phyloP scores from a whole-genome alignment of 495 filamentous ascomycete species.

The Choiromyces venosus region DNA sequence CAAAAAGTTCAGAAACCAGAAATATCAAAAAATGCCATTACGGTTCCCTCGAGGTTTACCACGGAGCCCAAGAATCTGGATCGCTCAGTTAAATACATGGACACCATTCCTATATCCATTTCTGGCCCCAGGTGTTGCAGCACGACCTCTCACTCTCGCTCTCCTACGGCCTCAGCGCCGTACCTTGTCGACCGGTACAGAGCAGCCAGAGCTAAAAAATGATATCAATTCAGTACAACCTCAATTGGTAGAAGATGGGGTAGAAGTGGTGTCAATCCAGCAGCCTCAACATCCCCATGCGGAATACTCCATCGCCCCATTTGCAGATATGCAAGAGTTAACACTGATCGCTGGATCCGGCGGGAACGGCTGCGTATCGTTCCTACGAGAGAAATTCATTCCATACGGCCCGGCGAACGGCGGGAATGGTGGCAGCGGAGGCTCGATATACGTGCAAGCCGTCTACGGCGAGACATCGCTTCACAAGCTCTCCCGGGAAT shows the following conservation, averaged over 20 bases:
- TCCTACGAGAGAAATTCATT: constrained; percentile 81
- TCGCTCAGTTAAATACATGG: background rate
- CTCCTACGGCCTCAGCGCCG: background rate
- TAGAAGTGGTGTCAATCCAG: constrained; percentile 56
- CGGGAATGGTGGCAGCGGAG: constrained; percentile 86
- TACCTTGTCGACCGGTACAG: background rate
- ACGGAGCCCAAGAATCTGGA: background rate
- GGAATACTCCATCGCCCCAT: constrained; percentile 73
- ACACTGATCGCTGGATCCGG: constrained; percentile 70
- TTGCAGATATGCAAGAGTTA: constrained; percentile 77
- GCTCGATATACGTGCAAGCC: constrained; percentile 90
- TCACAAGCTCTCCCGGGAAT: constrained; percentile 79
- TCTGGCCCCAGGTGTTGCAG: background rate
- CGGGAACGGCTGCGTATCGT: constrained; percentile 89
- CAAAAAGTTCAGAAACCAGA: background rate
- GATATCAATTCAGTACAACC: background rate
- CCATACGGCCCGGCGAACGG: constrained; percentile 90
- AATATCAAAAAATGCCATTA: background rate
- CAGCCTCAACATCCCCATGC: constrained; percentile 34
- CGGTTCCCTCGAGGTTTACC: background rate
- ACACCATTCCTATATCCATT: background rate
- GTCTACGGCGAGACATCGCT: constrained; percentile 82
- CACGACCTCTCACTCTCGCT: background rate
- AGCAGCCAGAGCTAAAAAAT: background rate
- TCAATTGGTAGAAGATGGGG: constrained; percentile 6